Percentiles rank a stretch among this genome's conserved stretches.
These are phyloP conservation scores for Ceratocystis cubensis DNA, from an alignment of 2,329 filamentous ascomycete species.

Conservation along the genomic window DNA sequence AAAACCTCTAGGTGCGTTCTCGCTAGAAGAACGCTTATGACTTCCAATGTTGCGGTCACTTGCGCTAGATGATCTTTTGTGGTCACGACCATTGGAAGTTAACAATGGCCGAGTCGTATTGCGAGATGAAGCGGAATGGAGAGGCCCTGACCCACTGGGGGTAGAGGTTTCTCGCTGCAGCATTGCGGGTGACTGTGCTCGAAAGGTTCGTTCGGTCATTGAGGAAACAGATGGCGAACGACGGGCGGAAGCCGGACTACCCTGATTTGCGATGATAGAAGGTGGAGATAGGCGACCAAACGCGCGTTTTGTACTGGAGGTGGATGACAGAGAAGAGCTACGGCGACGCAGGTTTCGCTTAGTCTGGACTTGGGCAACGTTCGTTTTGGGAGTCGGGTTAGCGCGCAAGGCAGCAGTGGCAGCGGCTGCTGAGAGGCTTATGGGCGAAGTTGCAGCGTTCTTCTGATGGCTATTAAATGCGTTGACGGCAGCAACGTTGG, in stretches of 20 bases:
- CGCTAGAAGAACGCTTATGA: slow-evolving; percentile 34
- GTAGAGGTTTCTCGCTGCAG: slow-evolving; percentile 31
- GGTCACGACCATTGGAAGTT: slow-evolving; percentile 13
- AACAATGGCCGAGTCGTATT: neutral
- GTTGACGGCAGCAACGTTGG: slow-evolving; percentile 67
- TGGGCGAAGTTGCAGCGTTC: slow-evolving; percentile 32
- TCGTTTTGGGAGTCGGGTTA: slow-evolving; percentile 63
- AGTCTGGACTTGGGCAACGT: slow-evolving; percentile 71
- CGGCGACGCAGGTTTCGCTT: slow-evolving; percentile 64
- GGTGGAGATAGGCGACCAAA: slow-evolving; percentile 14
- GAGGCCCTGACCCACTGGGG: slow-evolving; percentile 31
- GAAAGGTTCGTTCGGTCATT: slow-evolving; percentile 82
- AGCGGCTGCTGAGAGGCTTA: slow-evolving; percentile 67
- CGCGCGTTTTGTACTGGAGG: slow-evolving; percentile 32
- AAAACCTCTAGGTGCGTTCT: slow-evolving; percentile 36
- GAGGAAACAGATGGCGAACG: slow-evolving; percentile 60
- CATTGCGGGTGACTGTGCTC: slow-evolving; percentile 54
- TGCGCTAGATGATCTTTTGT: slow-evolving; percentile 27
- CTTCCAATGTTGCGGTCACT: slow-evolving; percentile 35
- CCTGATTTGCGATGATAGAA: neutral
- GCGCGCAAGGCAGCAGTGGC: slow-evolving; percentile 75
- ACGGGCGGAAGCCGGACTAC: slow-evolving; percentile 33
- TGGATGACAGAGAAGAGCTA: slow-evolving; percentile 58
- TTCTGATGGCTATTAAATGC: slow-evolving; percentile 56
- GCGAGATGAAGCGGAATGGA: neutral